These are phyloP conservation scores for Nigrospora osmanthi DNA, from an alignment of 2,329 filamentous ascomycete genomes.

Conservation along the genomic window DNA sequence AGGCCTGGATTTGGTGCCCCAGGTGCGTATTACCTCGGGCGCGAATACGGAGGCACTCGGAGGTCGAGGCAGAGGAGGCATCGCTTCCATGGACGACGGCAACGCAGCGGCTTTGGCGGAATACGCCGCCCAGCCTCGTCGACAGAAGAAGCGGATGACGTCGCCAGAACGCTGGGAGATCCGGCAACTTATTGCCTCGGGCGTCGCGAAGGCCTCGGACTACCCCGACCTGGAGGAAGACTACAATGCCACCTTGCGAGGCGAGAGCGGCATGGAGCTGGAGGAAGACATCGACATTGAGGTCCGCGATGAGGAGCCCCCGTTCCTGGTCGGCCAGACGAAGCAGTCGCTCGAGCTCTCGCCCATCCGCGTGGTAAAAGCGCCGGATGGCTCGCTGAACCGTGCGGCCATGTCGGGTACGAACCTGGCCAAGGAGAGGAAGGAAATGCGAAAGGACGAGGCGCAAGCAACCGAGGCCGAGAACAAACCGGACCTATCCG, in stretches of 20 bases:
- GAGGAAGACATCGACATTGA: constrained; percentile 98
- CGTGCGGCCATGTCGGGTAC: constrained; percentile 92
- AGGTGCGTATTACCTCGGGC: constrained; percentile 73
- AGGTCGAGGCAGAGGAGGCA: constrained; percentile 50
- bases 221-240: constrained; percentile 94
- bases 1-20: constrained; percentile 74
- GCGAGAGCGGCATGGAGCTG: constrained; percentile 80
- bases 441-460: constrained; percentile 84
- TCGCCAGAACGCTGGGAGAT: constrained; percentile 98
- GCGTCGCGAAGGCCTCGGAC: constrained; percentile 84
- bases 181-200: constrained; percentile 89
- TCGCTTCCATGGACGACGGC: constrained; percentile 26
- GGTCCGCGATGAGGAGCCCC: constrained; percentile 90
- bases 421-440: constrained; percentile 77
- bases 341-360: constrained; percentile 93
- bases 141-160: constrained; percentile 84
- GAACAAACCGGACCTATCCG: constrained; percentile 72
- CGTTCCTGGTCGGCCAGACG: constrained; percentile 91
- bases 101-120: constrained; percentile 57
- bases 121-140: constrained; percentile 44
- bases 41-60: constrained; percentile 83
- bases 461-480: constrained; percentile 67
- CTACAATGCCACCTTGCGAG: constrained; percentile 78
- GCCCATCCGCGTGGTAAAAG: constrained; percentile 93
- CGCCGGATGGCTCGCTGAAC: constrained; percentile 96